A percentile compares a stretch with the other conserved stretches of the same genome.
These are phyloP conservation scores for Microglena sp. DNA, from an alignment of 139 green algal genomes.

Conservation along the genomic window DNA sequence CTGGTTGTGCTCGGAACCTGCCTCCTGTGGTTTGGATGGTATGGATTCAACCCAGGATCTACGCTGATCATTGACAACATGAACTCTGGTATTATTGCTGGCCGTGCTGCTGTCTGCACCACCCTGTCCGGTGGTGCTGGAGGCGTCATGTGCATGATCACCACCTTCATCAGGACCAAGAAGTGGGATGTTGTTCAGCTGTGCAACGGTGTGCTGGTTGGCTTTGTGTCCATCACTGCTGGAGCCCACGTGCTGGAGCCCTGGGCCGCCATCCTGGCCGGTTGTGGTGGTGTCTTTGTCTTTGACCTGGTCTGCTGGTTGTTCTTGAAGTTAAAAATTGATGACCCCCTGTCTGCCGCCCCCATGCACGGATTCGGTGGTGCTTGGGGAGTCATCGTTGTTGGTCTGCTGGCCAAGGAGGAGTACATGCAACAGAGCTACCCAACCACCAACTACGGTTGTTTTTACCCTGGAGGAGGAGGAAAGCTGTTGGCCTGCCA, in stretches of 20 bases:
- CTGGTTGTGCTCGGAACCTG: slow-evolving; percentile 51
- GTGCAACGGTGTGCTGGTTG: slow-evolving; percentile 60
- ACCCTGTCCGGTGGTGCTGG: slow-evolving; percentile 58
- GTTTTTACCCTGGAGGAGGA: slow-evolving; percentile 43
- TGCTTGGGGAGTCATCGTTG: slow-evolving; percentile 41
- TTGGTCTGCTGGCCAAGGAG: slow-evolving; percentile 52
- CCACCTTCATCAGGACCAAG: too few species aligned
- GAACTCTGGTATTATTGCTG: slow-evolving; percentile 2
- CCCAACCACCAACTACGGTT: slow-evolving; percentile 41
- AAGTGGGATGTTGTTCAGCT: slow-evolving; percentile 61
- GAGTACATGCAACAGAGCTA: slow-evolving; percentile 8
- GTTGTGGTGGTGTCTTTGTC: slow-evolving; percentile 38
- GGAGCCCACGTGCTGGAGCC: slow-evolving; percentile 36
- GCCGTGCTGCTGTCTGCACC: slow-evolving; percentile 65
- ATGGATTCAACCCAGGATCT: slow-evolving; percentile 79
- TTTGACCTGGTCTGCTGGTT: slow-evolving; percentile 20
- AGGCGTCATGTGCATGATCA: too few species aligned
- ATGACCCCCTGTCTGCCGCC: slow-evolving; percentile 53
- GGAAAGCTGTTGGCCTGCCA: slow-evolving; percentile 43
- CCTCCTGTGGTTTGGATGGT: slow-evolving; percentile 89
- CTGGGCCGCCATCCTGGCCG: slow-evolving; percentile 77
- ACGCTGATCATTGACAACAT: slow-evolving; percentile 34
- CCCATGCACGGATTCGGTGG: slow-evolving; percentile 69
- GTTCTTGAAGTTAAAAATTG: slow-evolving; percentile 32
- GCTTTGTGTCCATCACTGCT: slow-evolving; percentile 62